Evolutionary conservation across 1,284 basidiomycete species (phyloP).

Genomic region (Coniferiporia weirii): DNA sequence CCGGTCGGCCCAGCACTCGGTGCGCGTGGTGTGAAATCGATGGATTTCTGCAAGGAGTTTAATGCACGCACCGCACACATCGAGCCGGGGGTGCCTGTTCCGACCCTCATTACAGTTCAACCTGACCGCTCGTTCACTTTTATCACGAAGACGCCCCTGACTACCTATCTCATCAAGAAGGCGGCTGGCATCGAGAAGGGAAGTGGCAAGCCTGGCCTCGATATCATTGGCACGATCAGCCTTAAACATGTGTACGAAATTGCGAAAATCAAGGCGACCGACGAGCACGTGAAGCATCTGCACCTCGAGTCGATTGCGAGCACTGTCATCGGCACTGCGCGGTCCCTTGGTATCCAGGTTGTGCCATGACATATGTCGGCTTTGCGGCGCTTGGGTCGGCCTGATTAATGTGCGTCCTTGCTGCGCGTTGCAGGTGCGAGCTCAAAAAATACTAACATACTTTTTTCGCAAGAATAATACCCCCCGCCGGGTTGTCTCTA

Average conservation of each 20-base stretch:
- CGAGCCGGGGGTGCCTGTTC: slow-evolving; percentile 82
- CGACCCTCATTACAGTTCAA: slow-evolving; percentile 88
- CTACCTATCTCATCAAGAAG: slow-evolving; percentile 90
- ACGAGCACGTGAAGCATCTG: slow-evolving; percentile 82
- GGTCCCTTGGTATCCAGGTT: slow-evolving; percentile 81
- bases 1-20: slow-evolving; percentile 97
- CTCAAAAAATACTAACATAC: neutral
- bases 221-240: slow-evolving; percentile 74
- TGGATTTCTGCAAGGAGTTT: slow-evolving; percentile 99
- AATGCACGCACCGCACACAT: slow-evolving; percentile 89
- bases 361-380: slow-evolving; percentile 56
- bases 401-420: neutral
- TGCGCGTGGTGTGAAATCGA: slow-evolving; percentile 97
- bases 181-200: slow-evolving; percentile 91
- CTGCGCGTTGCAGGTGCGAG: neutral
- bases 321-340: slow-evolving; percentile 81
- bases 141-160: slow-evolving; percentile 86
- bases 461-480: neutral
- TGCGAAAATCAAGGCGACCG: slow-evolving; percentile 92
- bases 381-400: neutral
- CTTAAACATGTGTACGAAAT: slow-evolving; percentile 99
- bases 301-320: slow-evolving; percentile 83
- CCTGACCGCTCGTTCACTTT: slow-evolving; percentile 97
- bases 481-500: neutral
- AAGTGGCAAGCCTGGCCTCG: slow-evolving; percentile 73